These are phyloP conservation scores for Achlya hypogyna DNA, from an alignment of 352 stramenopile genomes.

Conservation along the genomic window DNA sequence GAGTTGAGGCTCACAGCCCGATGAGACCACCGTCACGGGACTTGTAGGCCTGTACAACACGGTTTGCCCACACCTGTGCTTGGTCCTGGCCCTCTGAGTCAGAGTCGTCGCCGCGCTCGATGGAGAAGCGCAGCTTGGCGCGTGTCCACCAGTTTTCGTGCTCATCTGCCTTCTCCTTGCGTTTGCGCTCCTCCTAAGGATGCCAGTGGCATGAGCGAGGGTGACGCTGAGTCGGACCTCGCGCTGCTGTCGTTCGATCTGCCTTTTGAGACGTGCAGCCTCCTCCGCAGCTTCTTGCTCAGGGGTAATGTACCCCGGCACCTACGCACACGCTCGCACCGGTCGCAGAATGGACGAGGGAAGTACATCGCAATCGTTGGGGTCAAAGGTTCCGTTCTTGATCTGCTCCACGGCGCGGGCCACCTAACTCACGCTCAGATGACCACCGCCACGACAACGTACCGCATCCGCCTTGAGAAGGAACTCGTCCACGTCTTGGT, in stretches of 20 bases:
- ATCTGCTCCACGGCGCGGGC: conserved; percentile 66
- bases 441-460: background rate
- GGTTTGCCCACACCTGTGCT: conserved; percentile 37
- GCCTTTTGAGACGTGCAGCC: conserved; percentile 26
- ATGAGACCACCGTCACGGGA: conserved; percentile 32
- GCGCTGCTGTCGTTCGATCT: conserved; percentile 32
- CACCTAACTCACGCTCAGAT: conserved; percentile 29
- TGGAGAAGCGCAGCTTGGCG: conserved; percentile 45
- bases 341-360: background rate
- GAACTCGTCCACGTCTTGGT: conserved; percentile 67
- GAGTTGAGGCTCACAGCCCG: background rate
- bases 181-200: conserved; percentile 35
- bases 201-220: too few species aligned
- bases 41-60: conserved; percentile 58
- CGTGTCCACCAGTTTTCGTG: conserved; percentile 56
- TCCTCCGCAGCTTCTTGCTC: conserved; percentile 59
- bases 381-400: conserved; percentile 72
- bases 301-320: conserved; percentile 65
- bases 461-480: conserved; percentile 59
- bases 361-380: conserved; percentile 48
- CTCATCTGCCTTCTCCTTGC: conserved; percentile 45
- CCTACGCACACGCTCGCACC: conserved; percentile 23
- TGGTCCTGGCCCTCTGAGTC: conserved; percentile 13
- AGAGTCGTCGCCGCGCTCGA: conserved; percentile 22
- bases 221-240: conserved; percentile 18